Evolutionary conservation across 768 basidiomycete genomes (phyloP).

Genomic region (Omphalotus guepiniiformis): DNA sequence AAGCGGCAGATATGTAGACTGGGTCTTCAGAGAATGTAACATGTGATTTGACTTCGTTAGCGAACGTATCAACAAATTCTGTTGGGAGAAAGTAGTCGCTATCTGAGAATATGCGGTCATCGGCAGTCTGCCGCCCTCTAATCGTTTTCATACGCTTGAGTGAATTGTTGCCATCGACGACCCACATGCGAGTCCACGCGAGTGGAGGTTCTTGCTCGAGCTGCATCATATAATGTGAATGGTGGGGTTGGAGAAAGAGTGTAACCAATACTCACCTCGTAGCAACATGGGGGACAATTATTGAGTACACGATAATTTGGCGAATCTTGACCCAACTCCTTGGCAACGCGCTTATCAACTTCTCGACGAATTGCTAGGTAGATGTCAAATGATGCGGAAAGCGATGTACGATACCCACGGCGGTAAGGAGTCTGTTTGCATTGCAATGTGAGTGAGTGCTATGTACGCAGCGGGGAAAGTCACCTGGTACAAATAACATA

Average conservation of each 20-base stretch:
- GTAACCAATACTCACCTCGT: conserved; percentile 12
- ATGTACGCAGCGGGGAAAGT: no score
- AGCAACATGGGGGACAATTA: conserved; percentile 7
- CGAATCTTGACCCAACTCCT: conserved; percentile 11
- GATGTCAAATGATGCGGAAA: conserved; percentile 24
- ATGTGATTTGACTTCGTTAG: conserved; percentile 17
- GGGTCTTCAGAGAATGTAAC: background rate
- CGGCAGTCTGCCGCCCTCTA: conserved; percentile 7
- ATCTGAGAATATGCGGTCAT: conserved; percentile 9
- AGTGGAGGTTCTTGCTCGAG: background rate
- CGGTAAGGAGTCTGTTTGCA: conserved; percentile 21
- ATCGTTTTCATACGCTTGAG: conserved; percentile 3
- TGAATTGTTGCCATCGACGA: no score
- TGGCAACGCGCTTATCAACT: conserved; percentile 10
- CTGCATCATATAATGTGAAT: background rate
- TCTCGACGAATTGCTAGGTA: conserved; percentile 19
- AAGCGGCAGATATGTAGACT: no score
- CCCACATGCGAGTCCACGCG: no score
- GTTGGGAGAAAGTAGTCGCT: conserved; percentile 8
- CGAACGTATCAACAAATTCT: conserved; percentile 9
- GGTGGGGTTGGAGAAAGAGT: no score
- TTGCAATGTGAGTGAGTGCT: no score
- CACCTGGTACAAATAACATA: background rate
- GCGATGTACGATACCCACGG: conserved; percentile 10
- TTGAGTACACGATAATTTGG: conserved; percentile 19